Percentiles rank a stretch among this genome's conserved stretches.
These are phyloP conservation scores for Lecanicillium sp. DNA, from an alignment of 2,329 filamentous ascomycete species.

Conservation along the genomic window DNA sequence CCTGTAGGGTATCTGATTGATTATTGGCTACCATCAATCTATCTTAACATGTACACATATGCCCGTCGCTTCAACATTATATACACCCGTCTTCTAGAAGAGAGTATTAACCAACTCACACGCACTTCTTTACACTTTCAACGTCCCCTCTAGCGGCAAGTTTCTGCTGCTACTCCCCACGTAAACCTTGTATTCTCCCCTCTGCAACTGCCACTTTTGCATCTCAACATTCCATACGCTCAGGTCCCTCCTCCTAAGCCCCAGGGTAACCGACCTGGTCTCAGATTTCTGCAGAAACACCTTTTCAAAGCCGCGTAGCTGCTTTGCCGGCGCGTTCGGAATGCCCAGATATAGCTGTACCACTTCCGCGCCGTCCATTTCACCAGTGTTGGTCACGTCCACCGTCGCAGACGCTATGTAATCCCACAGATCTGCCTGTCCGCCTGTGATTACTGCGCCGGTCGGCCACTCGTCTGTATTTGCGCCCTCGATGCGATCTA, in stretches of 20 bases:
- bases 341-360: conserved; percentile 40
- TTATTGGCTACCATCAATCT: too few relatives aligned
- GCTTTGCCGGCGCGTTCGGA: conserved; percentile 39
- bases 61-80: too few relatives aligned
- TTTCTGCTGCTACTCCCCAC: conserved; percentile 40
- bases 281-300: conserved; percentile 37
- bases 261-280: conserved; percentile 37
- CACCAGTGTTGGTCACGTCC: conserved; percentile 33
- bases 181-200: conserved; percentile 33
- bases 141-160: conserved; percentile 29
- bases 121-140: conserved; percentile 22
- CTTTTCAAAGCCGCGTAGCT: conserved; percentile 62
- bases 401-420: conserved; percentile 29
- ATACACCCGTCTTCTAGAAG: too few relatives aligned
- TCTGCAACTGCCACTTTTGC: conserved; percentile 51
- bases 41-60: too few relatives aligned
- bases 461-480: conserved; percentile 27
- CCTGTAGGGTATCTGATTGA: too few relatives aligned
- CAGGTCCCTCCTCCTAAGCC: conserved; percentile 53
- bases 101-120: background rate
- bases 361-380: conserved; percentile 34
- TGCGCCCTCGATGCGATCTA: conserved; percentile 21
- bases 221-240: conserved; percentile 55
- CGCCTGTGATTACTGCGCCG: conserved; percentile 32
- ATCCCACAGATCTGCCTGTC: conserved; percentile 40